Percentiles rank a stretch among this genome's conserved stretches.
Evolutionary conservation across 495 filamentous ascomycete species (phyloP).

Genomic region (Penicillium subrubescens): DNA sequence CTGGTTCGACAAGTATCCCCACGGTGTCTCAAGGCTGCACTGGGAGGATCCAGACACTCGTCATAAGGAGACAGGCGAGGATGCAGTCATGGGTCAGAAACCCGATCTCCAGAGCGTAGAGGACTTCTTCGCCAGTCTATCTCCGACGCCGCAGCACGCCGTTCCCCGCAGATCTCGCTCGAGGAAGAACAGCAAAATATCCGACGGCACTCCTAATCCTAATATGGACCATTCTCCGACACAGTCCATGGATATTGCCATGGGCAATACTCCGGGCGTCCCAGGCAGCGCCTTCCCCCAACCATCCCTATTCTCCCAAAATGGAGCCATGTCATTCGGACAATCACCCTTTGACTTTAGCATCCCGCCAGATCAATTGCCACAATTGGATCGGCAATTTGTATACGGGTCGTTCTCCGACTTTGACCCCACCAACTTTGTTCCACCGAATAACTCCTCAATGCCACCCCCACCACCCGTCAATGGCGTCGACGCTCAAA

Average conservation of each 20-base stretch:
- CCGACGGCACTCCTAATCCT: constrained; percentile 27
- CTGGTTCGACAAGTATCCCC: constrained; percentile 95
- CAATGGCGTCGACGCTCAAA: constrained; percentile 27
- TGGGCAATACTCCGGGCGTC: constrained; percentile 40
- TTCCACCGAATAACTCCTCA: constrained; percentile 31
- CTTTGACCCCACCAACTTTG: constrained; percentile 52
- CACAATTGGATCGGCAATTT: constrained; percentile 74
- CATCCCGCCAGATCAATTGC: constrained; percentile 48
- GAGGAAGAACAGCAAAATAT: constrained; percentile 37
- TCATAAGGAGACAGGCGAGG: constrained; percentile 72
- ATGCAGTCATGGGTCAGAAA: constrained; percentile 81
- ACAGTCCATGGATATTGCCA: constrained; percentile 38
- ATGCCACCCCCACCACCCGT: constrained; percentile 26
- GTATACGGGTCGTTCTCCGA: constrained; percentile 77
- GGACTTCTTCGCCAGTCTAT: constrained; percentile 87
- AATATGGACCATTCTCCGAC: constrained; percentile 34
- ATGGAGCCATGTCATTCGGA: constrained; percentile 39
- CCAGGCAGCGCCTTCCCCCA: constrained; percentile 49
- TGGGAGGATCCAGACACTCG: constrained; percentile 76
- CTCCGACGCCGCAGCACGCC: constrained; percentile 59
- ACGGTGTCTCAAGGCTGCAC: constrained; percentile 81
- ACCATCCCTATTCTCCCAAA: constrained; percentile 38
- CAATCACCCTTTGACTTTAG: constrained; percentile 43
- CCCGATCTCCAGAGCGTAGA: constrained; percentile 91
- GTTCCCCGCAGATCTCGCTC: constrained; percentile 43